Percentiles rank a stretch among this genome's conserved stretches.
Evolutionary conservation across 1,284 basidiomycete species (phyloP).

Genomic region (Boletus semigastroideus): DNA sequence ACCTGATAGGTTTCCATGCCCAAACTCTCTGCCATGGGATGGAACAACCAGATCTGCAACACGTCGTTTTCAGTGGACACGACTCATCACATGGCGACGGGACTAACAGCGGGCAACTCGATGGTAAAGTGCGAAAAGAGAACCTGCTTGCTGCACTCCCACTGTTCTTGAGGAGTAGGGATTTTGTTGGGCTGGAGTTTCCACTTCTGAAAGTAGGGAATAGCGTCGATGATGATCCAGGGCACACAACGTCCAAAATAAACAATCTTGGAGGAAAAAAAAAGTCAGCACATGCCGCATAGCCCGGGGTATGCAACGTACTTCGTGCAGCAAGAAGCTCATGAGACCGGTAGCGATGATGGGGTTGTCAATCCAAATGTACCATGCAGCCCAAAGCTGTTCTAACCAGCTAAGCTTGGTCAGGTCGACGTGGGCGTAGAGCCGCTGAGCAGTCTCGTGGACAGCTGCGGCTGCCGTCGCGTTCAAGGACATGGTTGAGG

Average conservation of each 20-base stretch:
- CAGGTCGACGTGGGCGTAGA: slow-evolving; percentile 66
- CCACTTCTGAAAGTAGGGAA: slow-evolving; percentile 93
- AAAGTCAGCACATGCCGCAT: not conserved
- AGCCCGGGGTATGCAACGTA: slow-evolving; percentile 37
- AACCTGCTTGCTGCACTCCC: slow-evolving; percentile 95
- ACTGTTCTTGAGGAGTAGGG: slow-evolving; percentile 82
- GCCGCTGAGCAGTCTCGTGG: slow-evolving; percentile 33
- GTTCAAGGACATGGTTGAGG: slow-evolving; percentile 35
- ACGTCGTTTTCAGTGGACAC: not conserved
- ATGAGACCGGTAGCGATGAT: slow-evolving; percentile 92
- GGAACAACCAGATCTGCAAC: slow-evolving; percentile 92
- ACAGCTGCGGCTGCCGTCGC: slow-evolving; percentile 30
- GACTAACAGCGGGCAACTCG: slow-evolving; percentile 83
- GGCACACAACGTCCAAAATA: slow-evolving; percentile 97
- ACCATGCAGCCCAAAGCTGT: slow-evolving; percentile 81
- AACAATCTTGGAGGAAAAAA: slow-evolving; percentile 59
- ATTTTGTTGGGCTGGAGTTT: slow-evolving; percentile 91
- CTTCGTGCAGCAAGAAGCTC: slow-evolving; percentile 94
- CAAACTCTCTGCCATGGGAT: slow-evolving; percentile 87
- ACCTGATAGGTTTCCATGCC: slow-evolving; percentile 93
- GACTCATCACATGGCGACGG: not conserved
- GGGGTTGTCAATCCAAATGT: slow-evolving; percentile 86
- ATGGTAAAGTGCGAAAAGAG: slow-evolving; percentile 96
- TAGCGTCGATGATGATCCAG: slow-evolving; percentile 94
- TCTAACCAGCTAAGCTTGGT: slow-evolving; percentile 73